Percentiles rank a stretch among this genome's conserved stretches.
Evolutionary conservation across 2,329 filamentous ascomycete species (phyloP).

Genomic region (Sarocladiaceae sp.): DNA sequence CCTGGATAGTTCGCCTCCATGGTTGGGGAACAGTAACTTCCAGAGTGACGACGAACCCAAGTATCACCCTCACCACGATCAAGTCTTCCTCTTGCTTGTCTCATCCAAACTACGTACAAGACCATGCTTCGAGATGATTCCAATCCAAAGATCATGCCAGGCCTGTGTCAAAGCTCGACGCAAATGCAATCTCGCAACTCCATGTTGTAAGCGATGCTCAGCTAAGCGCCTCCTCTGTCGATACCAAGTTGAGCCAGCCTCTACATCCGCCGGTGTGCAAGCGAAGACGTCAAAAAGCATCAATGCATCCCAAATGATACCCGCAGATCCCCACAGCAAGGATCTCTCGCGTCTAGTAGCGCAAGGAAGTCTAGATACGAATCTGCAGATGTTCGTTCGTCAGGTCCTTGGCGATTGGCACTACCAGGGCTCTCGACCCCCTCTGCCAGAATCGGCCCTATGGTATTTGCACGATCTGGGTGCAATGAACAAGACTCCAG

Average conservation of each 20-base stretch:
- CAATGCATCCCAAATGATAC: not conserved
- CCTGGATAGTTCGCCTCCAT: not conserved
- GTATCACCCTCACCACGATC: not conserved
- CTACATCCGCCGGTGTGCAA: not conserved
- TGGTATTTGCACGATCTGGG: not conserved
- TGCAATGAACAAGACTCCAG: not conserved
- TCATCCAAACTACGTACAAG: not conserved
- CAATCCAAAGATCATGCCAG: not conserved
- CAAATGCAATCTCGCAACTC: not conserved
- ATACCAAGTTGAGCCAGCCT: not conserved
- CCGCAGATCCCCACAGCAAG: not conserved
- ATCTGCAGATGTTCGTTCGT: not conserved
- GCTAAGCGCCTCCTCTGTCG: not conserved
- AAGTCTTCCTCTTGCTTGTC: not conserved
- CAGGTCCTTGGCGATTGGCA: not conserved
- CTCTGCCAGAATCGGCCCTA: not conserved
- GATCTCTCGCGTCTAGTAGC: not conserved
- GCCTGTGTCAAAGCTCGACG: not conserved
- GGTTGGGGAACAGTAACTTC: not conserved
- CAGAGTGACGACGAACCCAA: too few relatives aligned
- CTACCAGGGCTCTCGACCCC: not conserved
- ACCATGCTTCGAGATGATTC: not conserved
- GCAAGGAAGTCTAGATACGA: not conserved
- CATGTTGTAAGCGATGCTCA: not conserved
- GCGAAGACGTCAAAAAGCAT: not conserved